Conservation (phyloP, 176 grass and related monocot genomes). For the Oryza australiensis region DNA sequence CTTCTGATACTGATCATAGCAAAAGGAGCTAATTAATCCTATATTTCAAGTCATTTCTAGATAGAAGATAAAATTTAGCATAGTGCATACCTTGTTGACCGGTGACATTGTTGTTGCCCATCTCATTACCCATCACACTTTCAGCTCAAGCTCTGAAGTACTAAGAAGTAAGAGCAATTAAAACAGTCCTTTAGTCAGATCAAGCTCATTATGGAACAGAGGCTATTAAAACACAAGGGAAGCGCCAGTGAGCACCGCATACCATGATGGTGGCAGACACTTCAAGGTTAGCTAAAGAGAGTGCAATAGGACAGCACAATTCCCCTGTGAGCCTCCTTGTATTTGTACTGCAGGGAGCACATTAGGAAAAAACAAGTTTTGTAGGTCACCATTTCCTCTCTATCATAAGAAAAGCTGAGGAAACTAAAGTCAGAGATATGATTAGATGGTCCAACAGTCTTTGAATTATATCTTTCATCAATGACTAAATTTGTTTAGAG, state of each 20-base stretch:
- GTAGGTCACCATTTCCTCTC: slow-evolving; percentile 17
- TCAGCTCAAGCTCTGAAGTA: slow-evolving; percentile 24
- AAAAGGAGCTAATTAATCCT: slow-evolving; percentile 3
- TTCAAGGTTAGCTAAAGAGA: slow-evolving; percentile 32
- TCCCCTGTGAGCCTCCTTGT: slow-evolving; percentile 36
- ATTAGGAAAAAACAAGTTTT: slow-evolving; percentile 24
- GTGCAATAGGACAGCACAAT: slow-evolving; percentile 22
- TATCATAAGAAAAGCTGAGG: background rate
- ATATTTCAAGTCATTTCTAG: slow-evolving; percentile 13
- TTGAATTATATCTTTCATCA: slow-evolving; percentile 30
- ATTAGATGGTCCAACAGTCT: slow-evolving; percentile 18
- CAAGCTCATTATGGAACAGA: background rate
- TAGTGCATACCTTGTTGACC: slow-evolving; percentile 49
- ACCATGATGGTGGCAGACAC: slow-evolving; percentile 32
- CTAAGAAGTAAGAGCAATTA: slow-evolving; percentile 32
- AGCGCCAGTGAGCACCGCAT: slow-evolving; percentile 10
- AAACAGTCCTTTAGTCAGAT: slow-evolving; percentile 11
- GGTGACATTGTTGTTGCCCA: slow-evolving; percentile 56
- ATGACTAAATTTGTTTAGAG: slow-evolving; percentile 27
- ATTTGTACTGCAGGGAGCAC: slow-evolving; percentile 33
- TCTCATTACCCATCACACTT: slow-evolving; percentile 33
- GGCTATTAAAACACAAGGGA: slow-evolving; percentile 18
- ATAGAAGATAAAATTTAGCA: background rate
- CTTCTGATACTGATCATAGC: slow-evolving; percentile 31
- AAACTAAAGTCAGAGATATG: slow-evolving; percentile 30